Base-by-base conservation (phyloP, 345 rosid species). In the Aethionema arabicum region DNA sequence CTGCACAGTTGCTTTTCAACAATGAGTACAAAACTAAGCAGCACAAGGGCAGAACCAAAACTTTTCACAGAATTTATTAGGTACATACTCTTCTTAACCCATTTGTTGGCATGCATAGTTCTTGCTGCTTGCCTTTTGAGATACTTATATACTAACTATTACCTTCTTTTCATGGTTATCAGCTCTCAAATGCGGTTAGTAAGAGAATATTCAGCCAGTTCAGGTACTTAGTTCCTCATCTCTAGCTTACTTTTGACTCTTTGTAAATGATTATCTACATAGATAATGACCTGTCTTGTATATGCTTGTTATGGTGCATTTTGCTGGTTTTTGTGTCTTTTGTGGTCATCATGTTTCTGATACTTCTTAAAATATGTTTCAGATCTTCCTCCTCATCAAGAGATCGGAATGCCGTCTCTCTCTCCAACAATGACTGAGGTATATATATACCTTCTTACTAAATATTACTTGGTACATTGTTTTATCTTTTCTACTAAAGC, bases 391-490 rank as follows among this genome's bases (percentile, higher is more conserved):
- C 82, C 91, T 14, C 91, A 91, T 72, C 93, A 91, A 68, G 93
- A 85, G 76, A 84, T 91, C 46, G 96, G 98, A 75, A 91, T 91
- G 98, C 98, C 98, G 65, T 91, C 96, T 49, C 93, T 91, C 56
- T 91, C 98, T 0, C 98, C 98, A 52, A 93, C 99, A 49, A 93
- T 90, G 96, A 83, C 88, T 7, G 99, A 92, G 97, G 99, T 71
- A 78, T 57, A 82, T 29, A 56, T 42, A 11, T 40, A 46, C 46
- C 37, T 72, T 41, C 16, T 49, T 27, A 36, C 40, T 37, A 31
- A n/a, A 48, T 46, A 39, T 56, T 30, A n/a, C 45, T 29, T 33
- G 55, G 8, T 66, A 54, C 33, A 9, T 47, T 31, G 5, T 54
- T 16, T 35, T 29, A 39, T 63, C 16, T 10, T 32, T 5, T 68